Base-by-base conservation (phyloP, 768 basidiomycete genomes). In the Brasilioporus rufonigricans region DNA sequence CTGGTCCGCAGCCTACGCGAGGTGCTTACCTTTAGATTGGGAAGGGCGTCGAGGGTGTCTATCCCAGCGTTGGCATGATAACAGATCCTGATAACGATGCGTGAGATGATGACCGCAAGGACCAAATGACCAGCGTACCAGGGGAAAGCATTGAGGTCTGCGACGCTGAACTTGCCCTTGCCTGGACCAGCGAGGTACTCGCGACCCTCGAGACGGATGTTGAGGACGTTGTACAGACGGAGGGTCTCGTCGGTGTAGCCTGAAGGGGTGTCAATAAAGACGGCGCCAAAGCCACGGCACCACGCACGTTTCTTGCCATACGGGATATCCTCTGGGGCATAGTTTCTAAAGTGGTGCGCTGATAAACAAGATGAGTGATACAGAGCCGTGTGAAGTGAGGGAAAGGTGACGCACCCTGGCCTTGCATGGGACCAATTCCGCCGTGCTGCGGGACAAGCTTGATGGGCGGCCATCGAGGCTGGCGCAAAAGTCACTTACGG, bases 401-500 rank as follows among this genome's bases (percentile, higher is more conserved):
- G 2, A 26, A 51, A 49, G 32, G 16, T 1, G 18, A 31, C 50
- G 31, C 45, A 69, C 72, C 67, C 73, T 91, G 88, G 29, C 89
- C 88, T 75, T 93, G 89, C 89, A 92, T 93, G n/a, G 91, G 90
- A 26, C 89, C 90, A 23, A 91, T 70, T 24, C 87, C 90, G 1
- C 88, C 90, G 65, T 91, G 88, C 85, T 89, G 65, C 13, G 40
- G 12, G 36, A 45, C 38, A 12, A 16, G 9, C 3, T 48, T 39
- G 35, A 16, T 48, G 44, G 63, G 45, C 6, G n/a, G 24, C 36
- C 24, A 35, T 18, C 26, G 10, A 33, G 7, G 26, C 0, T 5
- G 11, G n/a, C 12, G 4, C 5, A 5, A 23, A 1, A 19, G n/a
- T 12, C 4, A 61, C 80, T 52, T 57, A 86, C 86, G 14, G 84